A percentile compares a stretch with the other conserved stretches of the same genome.
Conservation (phyloP, 2,329 filamentous ascomycete species). For the Orbilia ellipsospora region DNA sequence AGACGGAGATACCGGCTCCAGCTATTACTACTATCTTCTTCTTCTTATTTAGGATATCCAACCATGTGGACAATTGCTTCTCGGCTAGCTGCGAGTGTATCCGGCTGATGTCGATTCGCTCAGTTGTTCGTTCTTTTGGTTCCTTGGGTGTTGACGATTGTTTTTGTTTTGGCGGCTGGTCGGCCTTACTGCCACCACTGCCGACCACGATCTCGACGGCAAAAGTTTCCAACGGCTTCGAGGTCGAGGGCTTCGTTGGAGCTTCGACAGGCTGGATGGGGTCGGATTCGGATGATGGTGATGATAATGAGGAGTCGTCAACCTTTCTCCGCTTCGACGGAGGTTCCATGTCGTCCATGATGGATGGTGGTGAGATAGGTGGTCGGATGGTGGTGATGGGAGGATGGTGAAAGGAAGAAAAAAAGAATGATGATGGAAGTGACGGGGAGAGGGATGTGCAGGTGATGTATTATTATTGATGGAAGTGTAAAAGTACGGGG, state of each 20-base stretch:
- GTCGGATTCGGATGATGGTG: slow-evolving; percentile 32
- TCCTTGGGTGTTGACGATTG: slow-evolving; percentile 45
- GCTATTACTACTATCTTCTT: slow-evolving; percentile 97
- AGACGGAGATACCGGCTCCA: slow-evolving; percentile 95
- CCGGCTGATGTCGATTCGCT: slow-evolving; percentile 76
- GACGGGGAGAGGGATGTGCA: slow-evolving; percentile 30
- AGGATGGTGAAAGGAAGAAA: slow-evolving; percentile 42
- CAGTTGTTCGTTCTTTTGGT: slow-evolving; percentile 71
- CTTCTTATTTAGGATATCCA: slow-evolving; percentile 82
- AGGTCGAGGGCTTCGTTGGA: slow-evolving; percentile 4
- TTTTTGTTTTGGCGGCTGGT: slow-evolving; percentile 41
- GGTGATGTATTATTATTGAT: slow-evolving; percentile 34
- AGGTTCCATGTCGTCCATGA: slow-evolving; percentile 72
- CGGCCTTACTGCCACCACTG: slow-evolving; percentile 20
- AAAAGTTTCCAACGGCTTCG: slow-evolving; percentile 34
- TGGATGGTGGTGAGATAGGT: slow-evolving; percentile 43
- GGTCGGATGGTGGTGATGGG: slow-evolving; percentile 31
- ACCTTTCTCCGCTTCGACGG: slow-evolving; percentile 79
- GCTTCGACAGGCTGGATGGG: not conserved
- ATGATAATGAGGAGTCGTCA: slow-evolving; percentile 60
- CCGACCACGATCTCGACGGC: slow-evolving; percentile 50
- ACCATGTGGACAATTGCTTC: slow-evolving; percentile 74
- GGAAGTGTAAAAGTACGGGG: slow-evolving; percentile 11
- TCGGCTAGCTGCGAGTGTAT: slow-evolving; percentile 67
- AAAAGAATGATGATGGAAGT: slow-evolving; percentile 11